These are phyloP conservation scores for Gamsiella multidivaricata DNA, from an alignment of 192 early-diverging fungal genomes.

Conservation along the genomic window DNA sequence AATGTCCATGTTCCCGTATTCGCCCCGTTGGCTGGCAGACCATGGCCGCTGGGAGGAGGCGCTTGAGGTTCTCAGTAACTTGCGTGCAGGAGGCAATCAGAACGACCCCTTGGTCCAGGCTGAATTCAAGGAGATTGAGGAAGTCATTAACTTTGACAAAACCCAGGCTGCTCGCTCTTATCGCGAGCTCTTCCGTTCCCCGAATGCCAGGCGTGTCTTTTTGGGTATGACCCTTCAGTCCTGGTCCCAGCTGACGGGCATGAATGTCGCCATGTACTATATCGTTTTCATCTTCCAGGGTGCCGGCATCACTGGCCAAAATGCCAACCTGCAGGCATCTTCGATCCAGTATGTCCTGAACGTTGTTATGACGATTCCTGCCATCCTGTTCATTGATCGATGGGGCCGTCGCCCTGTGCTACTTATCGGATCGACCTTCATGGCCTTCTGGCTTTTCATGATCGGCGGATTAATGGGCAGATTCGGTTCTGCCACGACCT, in stretches of 20 bases:
- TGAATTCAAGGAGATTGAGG: slow-evolving; percentile 81
- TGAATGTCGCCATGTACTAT: slow-evolving; percentile 90
- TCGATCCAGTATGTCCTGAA: slow-evolving; percentile 84
- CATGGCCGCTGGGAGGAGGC: slow-evolving; percentile 76
- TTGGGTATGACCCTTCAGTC: slow-evolving; percentile 76
- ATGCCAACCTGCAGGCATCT: slow-evolving; percentile 65
- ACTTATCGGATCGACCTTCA: slow-evolving; percentile 73
- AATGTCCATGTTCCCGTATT: slow-evolving; percentile 82
- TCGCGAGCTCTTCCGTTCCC: slow-evolving; percentile 64
- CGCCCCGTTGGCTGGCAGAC: slow-evolving; percentile 86
- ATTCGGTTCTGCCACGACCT: slow-evolving; percentile 21
- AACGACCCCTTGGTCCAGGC: slow-evolving; percentile 62
- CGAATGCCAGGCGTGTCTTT: slow-evolving; percentile 65
- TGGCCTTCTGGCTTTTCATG: slow-evolving; percentile 73
- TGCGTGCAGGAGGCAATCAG: slow-evolving; percentile 71
- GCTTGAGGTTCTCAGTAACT: slow-evolving; percentile 67
- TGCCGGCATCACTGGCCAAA: slow-evolving; percentile 55
- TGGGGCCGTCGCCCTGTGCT: slow-evolving; percentile 87
- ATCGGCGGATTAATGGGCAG: slow-evolving; percentile 66
- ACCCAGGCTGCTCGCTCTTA: slow-evolving; percentile 73
- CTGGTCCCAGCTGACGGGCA: slow-evolving; percentile 86
- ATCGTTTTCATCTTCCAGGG: slow-evolving; percentile 57
- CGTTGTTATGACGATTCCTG: slow-evolving; percentile 84
- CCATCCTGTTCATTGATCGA: slow-evolving; percentile 81
- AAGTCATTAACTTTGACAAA: slow-evolving; percentile 69